Evolutionary conservation across 1,284 basidiomycete species (phyloP), one percentile per base, ranked within the genome.

Genomic region (Tilletia setariae): DNA sequence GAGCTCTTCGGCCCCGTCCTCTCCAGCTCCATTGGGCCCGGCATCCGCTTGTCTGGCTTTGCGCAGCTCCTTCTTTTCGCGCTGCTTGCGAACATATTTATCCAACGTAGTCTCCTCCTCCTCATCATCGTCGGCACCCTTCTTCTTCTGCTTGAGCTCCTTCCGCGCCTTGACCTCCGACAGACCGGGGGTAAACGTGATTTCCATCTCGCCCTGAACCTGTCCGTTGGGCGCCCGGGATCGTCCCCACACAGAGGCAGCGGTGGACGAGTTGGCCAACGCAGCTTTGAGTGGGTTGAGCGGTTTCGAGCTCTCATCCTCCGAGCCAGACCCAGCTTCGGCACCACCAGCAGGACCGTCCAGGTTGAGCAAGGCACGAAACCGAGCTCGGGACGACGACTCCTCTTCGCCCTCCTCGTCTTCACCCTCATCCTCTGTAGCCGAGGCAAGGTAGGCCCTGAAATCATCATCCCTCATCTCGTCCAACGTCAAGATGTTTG

Each of bases 81-180:
- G 72, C 70, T 80, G 78, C 72, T 82, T 82, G 42, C 80, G 71
- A 35, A 74, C 67, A 69, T 82, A 82, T 67, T 79, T 80, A 30
- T 82, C 79, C 19, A 81, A 65, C 13, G 80, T 82, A 61, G 77
- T 82, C 69, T 82, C 80, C 15, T 82, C 77, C 11, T 69, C 71
- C 19, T 66, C 72, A 1, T 65, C 47, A 7, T 21, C 53, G 1
- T 23, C 61, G n/a, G 47, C 56, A 53, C 70, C 68, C 68, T 70
- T 70, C 23, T 61, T 64, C 13, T 64, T 47, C 13, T 63, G 46
- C 21, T 61, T 59, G 1, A 25, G 65, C 23, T 72, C 67, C 67
- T 76, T 80, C 35, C 72, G 66, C 8, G 68, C 72, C 7, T 74
- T 76, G 11, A 73, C 73, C 51, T 79, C 77, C 7, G 76, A 76